Conservation (phyloP, 208 protist genomes). For the Leishmania lainsoni region DNA sequence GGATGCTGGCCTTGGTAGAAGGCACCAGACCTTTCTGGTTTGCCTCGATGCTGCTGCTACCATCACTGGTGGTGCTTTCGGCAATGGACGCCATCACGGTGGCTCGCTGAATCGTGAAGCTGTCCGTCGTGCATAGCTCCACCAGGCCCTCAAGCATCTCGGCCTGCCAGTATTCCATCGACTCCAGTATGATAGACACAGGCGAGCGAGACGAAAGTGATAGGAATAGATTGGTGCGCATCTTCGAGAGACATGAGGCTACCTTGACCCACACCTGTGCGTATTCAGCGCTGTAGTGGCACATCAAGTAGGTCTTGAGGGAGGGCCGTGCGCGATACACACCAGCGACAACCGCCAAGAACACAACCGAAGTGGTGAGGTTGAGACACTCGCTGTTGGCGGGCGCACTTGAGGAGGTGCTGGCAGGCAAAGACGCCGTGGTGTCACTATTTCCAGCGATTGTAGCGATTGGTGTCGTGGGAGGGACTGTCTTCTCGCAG, state of each 20-base stretch:
- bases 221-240: slow-evolving; percentile 44
- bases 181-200: slow-evolving; percentile 37
- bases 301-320: slow-evolving; percentile 47
- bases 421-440: neutral
- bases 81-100: slow-evolving; percentile 25
- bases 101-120: slow-evolving; percentile 64
- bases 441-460: neutral
- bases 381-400: slow-evolving; percentile 12
- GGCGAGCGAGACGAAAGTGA: slow-evolving; percentile 35
- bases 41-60: neutral
- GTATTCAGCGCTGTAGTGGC: slow-evolving; percentile 40
- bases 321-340: slow-evolving; percentile 45
- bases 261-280: slow-evolving; percentile 40
- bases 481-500: neutral
- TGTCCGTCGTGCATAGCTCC: slow-evolving; percentile 67
- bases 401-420: neutral
- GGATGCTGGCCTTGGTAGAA: neutral
- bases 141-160: slow-evolving; percentile 71
- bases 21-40: neutral
- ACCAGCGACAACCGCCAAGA: slow-evolving; percentile 49
- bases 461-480: neutral
- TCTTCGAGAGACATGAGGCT: slow-evolving; percentile 37
- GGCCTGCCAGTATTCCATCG: slow-evolving; percentile 51
- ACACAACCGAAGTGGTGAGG: slow-evolving; percentile 32
- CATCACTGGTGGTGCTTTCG: neutral